Base-by-base conservation (phyloP, 179 eudicot species). In the Actinidia arguta region DNA sequence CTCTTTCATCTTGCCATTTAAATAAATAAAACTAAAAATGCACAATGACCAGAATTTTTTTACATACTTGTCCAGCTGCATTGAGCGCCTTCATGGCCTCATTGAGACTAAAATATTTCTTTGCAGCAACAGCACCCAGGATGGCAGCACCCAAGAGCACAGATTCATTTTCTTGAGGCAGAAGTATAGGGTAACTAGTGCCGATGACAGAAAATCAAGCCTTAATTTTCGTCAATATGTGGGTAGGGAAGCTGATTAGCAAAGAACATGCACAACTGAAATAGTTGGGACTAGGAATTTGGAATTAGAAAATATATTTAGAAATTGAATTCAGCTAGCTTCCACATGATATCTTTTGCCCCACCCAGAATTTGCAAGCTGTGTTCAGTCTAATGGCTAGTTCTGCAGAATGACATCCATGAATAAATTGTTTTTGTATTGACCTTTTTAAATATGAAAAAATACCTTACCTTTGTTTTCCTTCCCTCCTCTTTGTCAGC, bases 81-180 rank as follows among this genome's bases (percentile, higher is more conserved):
- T 90, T 96, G 46, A 96, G 86, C 31, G 98, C 93, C 88, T 93
- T 97, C 99, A 97, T 97, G 68, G 98, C 99, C 51, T 92, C 94
- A 25, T 87, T 87, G 48, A 95, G 89, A 74, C 90, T 91, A 44
- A 92, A 79, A 82, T 90, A 95, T 50, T 90, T 92, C 88, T 95
- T 95, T 52, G 98, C 93, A 83, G 98, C 99, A 82, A 96, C 99
- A 84, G 98, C 93, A 84, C 99, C 99, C 68, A 96, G 93, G 89
- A 95, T 92, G 74, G 99, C 95, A 87, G 99, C 95, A 73, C 99
- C 99, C 78, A 96, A 82, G 47, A 96, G 92, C 81, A 96, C 99
- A 27, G 98, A 91, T 87, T 95, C 98, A 64, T 84, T 97, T 88
- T 97, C 99, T 83, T 94, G 81, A 27, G 99, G 99, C 75, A 97